These are phyloP conservation scores for Hericium coralloides DNA, from an alignment of 768 basidiomycete genomes.

Conservation along the genomic window DNA sequence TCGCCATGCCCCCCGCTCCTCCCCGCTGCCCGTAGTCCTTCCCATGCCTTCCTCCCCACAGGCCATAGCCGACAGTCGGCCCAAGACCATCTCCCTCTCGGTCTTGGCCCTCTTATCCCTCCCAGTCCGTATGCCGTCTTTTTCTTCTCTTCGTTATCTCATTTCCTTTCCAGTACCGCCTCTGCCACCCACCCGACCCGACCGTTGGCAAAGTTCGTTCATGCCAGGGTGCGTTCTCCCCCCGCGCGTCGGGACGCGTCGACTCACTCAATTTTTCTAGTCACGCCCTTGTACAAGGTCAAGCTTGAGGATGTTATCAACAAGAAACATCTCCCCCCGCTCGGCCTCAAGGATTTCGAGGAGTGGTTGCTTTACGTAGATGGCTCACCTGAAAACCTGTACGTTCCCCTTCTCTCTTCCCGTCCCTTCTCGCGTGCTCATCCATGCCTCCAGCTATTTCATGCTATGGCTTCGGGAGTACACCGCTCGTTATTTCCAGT, in stretches of 20 bases:
- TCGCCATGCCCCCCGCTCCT: not conserved
- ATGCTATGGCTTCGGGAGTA: constrained; percentile 74
- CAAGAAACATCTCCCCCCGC: constrained; percentile 69
- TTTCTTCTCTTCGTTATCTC: constrained; percentile 1
- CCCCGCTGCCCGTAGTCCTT: not conserved
- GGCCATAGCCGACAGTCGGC: constrained; percentile 16
- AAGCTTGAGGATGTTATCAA: constrained; percentile 68
- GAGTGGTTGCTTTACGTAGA: constrained; percentile 81
- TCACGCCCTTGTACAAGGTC: constrained; percentile 60
- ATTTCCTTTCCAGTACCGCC: constrained; percentile 26
- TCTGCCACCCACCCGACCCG: constrained; percentile 57
- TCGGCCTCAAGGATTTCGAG: constrained; percentile 47
- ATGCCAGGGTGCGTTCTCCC: constrained; percentile 35
- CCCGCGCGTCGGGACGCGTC: not conserved
- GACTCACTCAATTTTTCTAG: constrained; percentile 1
- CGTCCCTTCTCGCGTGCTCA: not conserved
- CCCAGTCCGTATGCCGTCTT: constrained; percentile 26
- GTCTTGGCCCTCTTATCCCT: constrained; percentile 27
- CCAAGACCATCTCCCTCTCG: constrained; percentile 26
- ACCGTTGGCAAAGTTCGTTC: constrained; percentile 62
- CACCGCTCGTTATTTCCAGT: constrained; percentile 57
- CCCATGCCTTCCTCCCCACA: constrained; percentile 3
- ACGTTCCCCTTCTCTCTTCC: constrained; percentile 16
- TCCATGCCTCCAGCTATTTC: constrained; percentile 46
- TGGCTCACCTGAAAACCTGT: constrained; percentile 67